A percentile compares a stretch with the other conserved stretches of the same genome.
phyloP scores from a whole-genome alignment of 176 grass and related monocot genomes.

The Oryza nivara region DNA sequence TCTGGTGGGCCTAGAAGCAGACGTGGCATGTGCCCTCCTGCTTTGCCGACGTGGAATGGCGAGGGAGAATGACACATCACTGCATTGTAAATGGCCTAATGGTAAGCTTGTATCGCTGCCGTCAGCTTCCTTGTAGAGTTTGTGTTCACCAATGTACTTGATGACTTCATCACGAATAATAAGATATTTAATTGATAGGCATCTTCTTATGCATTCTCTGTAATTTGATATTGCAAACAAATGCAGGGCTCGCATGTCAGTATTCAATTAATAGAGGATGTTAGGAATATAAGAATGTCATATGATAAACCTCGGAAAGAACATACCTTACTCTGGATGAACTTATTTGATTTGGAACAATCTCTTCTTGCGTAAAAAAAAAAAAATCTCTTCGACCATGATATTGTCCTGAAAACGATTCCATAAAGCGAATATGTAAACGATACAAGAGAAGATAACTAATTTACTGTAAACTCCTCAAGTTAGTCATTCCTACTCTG shows the following conservation, averaged over 20 bases:
- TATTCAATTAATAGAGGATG: not conserved
- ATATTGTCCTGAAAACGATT: slow-evolving; percentile 44
- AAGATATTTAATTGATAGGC: slow-evolving; percentile 73
- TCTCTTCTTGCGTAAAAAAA: slow-evolving; percentile 47
- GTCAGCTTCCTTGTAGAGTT: slow-evolving; percentile 47
- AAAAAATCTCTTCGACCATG: too few species aligned
- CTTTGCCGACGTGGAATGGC: too few species aligned
- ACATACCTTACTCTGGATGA: slow-evolving; percentile 87
- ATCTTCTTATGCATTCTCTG: slow-evolving; percentile 62
- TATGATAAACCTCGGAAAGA: not conserved
- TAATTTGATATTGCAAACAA: slow-evolving; percentile 17
- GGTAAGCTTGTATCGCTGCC: not conserved
- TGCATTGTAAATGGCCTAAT: not conserved
- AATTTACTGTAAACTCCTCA: not conserved
- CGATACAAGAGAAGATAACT: not conserved
- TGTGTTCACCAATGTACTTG: slow-evolving; percentile 67
- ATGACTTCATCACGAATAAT: slow-evolving; percentile 69
- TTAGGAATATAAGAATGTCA: not conserved
- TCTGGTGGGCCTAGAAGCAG: too few species aligned
- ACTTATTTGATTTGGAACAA: slow-evolving; percentile 92
- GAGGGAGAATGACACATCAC: too few species aligned
- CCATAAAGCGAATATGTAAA: not conserved
- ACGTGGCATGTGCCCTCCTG: too few species aligned
- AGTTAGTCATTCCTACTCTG: slow-evolving; percentile 48
- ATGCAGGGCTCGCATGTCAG: not conserved